Percentiles rank a stretch among this genome's conserved stretches.
Evolutionary conservation across 495 filamentous ascomycete genomes (phyloP).

Genomic region (Tirmania nivea): DNA sequence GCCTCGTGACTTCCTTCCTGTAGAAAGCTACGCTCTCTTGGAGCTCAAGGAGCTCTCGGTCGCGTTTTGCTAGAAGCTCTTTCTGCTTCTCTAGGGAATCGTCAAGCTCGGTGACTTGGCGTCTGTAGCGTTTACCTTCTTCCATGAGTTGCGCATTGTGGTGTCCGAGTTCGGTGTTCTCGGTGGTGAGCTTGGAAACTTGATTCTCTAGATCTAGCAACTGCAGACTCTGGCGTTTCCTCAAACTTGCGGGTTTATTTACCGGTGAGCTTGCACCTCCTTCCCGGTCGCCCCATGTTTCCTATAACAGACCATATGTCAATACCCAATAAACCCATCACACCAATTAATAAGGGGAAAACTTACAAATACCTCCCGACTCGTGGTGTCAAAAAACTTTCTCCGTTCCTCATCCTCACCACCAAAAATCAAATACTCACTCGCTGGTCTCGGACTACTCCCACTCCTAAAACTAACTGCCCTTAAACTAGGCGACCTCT

Average conservation of each 20-base stretch:
- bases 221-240: conserved; percentile 89
- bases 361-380: conserved; percentile 24
- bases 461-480: not conserved
- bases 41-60: conserved; percentile 62
- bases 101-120: conserved; percentile 3
- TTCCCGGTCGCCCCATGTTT: conserved; percentile 84
- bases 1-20: conserved; percentile 50
- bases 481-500: not conserved
- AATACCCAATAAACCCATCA: not conserved
- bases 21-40: conserved; percentile 53
- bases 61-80: conserved; percentile 31
- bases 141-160: conserved; percentile 17
- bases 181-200: conserved; percentile 9
- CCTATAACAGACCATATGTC: conserved; percentile 28
- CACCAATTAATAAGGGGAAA: not conserved
- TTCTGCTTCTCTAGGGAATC: conserved; percentile 7
- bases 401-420: conserved; percentile 3
- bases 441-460: conserved; percentile 6
- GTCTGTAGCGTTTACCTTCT: conserved; percentile 5
- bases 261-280: conserved; percentile 83
- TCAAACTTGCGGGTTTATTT: conserved; percentile 71
- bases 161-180: conserved; percentile 15
- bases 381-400: conserved; percentile 5
- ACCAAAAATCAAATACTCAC: conserved; percentile 17
- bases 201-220: conserved; percentile 53